Conservation (phyloP, 257 asterid species). For the Rubia yunnanensis region DNA sequence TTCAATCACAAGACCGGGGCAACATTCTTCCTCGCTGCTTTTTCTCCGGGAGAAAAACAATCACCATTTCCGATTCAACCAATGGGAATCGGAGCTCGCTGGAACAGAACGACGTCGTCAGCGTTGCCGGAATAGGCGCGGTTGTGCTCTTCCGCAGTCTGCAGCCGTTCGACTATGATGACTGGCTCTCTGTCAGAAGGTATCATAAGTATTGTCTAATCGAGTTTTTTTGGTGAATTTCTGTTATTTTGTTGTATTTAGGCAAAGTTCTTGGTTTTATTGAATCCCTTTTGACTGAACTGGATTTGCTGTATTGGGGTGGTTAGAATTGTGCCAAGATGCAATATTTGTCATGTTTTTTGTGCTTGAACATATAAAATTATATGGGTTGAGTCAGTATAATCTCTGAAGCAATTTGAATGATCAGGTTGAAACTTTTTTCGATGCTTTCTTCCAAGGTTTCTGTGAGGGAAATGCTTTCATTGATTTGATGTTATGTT, state of each 20-base stretch:
- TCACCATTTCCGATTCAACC: conserved; percentile 11
- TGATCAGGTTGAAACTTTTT: conserved; percentile 5
- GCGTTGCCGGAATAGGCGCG: conserved; percentile 87
- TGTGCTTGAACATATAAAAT: no score
- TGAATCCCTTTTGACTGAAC: neutral
- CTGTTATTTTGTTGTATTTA: neutral
- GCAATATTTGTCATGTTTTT: neutral
- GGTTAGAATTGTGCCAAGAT: neutral
- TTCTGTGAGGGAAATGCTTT: conserved; percentile 71
- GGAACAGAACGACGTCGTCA: conserved; percentile 35
- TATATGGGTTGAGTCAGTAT: neutral
- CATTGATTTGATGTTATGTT: no score
- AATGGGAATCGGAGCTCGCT: conserved; percentile 21
- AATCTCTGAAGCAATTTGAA: neutral
- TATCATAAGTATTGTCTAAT: neutral
- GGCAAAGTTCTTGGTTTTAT: neutral
- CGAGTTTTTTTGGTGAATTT: neutral
- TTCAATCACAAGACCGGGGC: conserved; percentile 48
- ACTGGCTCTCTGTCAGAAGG: conserved; percentile 88
- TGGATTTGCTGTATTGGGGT: neutral
- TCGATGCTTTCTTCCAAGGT: conserved; percentile 35
- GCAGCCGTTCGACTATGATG: conserved; percentile 56
- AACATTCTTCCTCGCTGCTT: conserved; percentile 65
- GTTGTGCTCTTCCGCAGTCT: conserved; percentile 74
- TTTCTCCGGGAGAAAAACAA: conserved; percentile 72